Conservation (phyloP, 176 grass and related monocot species). For the Bolboschoenus planiculmis region DNA sequence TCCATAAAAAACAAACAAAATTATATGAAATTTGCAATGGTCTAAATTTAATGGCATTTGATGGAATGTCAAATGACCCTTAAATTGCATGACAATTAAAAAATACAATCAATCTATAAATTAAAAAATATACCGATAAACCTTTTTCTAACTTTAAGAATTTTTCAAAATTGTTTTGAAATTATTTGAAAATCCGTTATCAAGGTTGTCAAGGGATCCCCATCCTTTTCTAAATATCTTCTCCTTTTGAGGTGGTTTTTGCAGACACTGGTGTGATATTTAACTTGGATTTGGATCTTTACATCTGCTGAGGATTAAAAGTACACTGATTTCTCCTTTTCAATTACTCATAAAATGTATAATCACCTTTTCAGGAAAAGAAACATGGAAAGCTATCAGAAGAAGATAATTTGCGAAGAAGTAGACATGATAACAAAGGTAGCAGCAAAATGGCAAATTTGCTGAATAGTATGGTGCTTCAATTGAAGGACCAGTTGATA, state of each 20-base stretch:
- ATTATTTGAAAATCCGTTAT: no score
- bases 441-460: constrained; percentile 20
- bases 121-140: no score
- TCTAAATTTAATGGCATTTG: no score
- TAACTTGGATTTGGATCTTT: neutral
- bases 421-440: constrained; percentile 6
- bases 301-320: neutral
- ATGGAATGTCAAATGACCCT: no score
- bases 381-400: constrained; percentile 22
- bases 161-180: no score
- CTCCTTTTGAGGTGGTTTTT: neutral
- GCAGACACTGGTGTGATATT: neutral
- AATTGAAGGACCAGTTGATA: constrained; percentile 63
- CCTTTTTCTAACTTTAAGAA: no score
- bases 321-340: constrained; percentile 1
- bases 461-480: constrained; percentile 39
- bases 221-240: no score
- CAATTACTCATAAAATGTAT: constrained; percentile 13
- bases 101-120: no score
- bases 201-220: no score
- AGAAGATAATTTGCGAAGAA: constrained; percentile 23
- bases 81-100: no score
- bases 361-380: constrained; percentile 39
- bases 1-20: no score
- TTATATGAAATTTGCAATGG: no score